Base-by-base conservation (phyloP, 2,329 filamentous ascomycete genomes). In the Neopestalotiopsis rosae region DNA sequence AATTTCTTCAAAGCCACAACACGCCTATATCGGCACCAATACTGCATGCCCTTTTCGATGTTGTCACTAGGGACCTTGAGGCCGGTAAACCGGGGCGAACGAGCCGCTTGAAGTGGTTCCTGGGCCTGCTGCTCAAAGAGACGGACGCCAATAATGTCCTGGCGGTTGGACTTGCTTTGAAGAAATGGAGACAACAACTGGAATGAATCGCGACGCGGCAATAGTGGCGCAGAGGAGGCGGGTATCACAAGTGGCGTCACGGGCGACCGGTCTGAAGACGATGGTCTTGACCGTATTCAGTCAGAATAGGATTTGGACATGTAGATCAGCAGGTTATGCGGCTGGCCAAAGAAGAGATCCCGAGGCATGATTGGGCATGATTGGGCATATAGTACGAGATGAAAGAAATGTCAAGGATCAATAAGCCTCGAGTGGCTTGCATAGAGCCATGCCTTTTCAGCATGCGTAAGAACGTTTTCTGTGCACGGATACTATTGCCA, bases 1-100 rank as follows among this genome's bases (percentile, higher is more conserved):
- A 68, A 2, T 75, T 79, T 66, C 71, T 83, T 24, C 68, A 69
- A 56, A 68, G 71, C 42, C 71, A 74, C 56, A 61, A 72, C 17
- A 66, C 69, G 13, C 67, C 63, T 4, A 30, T 79, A n/a, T 74
- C 79, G 5, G 57, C 65, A 0, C n/a, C 57, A 1, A 70, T 77
- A 28, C 64, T 81, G 61, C 74, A 73, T 61, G 76, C 75, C 49
- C 71, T 82, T 5, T 77, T 79, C 68, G 74, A 75, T 59, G 73
- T 79, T 24, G 72, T 81, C 20, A 81, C 81, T 6, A 78, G 75
- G 68, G 79, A 81, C 65, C 72, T 84, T 62, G 74, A 69, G 28
- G 69, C 74, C n/a, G 77, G 77, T 49, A 67, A 70, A 34, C 76
- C 75, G 24, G 82, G 82, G 4, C 77, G 79, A 49, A 78, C 75